A percentile compares a stretch with the other conserved stretches of the same genome.
These are phyloP conservation scores for Yarrowia divulgata DNA, from an alignment of 805 yeast genomes.

Conservation along the genomic window DNA sequence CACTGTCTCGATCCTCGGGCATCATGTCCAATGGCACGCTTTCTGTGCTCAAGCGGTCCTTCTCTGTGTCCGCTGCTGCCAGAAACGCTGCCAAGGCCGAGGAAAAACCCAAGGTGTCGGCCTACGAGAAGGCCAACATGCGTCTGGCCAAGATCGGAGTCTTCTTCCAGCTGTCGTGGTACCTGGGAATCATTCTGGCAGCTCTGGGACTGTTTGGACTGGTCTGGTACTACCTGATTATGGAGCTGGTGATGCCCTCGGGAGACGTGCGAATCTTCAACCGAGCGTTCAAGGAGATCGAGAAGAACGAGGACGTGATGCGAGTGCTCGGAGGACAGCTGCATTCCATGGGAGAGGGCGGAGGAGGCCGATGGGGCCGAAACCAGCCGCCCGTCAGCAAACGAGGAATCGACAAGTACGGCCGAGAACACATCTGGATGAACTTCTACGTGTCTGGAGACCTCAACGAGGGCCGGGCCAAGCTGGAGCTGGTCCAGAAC, in stretches of 20 bases:
- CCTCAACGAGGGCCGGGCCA: slow-evolving; percentile 69
- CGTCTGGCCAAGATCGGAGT: slow-evolving; percentile 42
- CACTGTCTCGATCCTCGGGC: slow-evolving; percentile 13
- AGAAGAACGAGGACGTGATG: slow-evolving; percentile 68
- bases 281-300: slow-evolving; percentile 78
- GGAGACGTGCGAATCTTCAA: slow-evolving; percentile 92
- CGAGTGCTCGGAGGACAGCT: slow-evolving; percentile 66
- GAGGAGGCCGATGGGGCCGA: slow-evolving; percentile 81
- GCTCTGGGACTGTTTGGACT: slow-evolving; percentile 55
- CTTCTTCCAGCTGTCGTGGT: slow-evolving; percentile 49
- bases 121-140: slow-evolving; percentile 40
- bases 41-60: slow-evolving; percentile 8
- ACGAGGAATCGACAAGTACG: slow-evolving; percentile 68
- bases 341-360: slow-evolving; percentile 81
- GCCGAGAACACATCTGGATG: slow-evolving; percentile 82
- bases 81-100: slow-evolving; percentile 13
- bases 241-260: slow-evolving; percentile 84
- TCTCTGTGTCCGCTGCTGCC: background rate
- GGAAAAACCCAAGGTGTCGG: slow-evolving; percentile 30
- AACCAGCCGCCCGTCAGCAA: slow-evolving; percentile 80
- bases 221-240: slow-evolving; percentile 75
- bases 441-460: slow-evolving; percentile 84
- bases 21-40: background rate
- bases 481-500: slow-evolving; percentile 70
- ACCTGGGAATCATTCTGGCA: slow-evolving; percentile 49